Base-by-base conservation (phyloP, 805 yeast genomes). In the Starmerella scarabaei region DNA sequence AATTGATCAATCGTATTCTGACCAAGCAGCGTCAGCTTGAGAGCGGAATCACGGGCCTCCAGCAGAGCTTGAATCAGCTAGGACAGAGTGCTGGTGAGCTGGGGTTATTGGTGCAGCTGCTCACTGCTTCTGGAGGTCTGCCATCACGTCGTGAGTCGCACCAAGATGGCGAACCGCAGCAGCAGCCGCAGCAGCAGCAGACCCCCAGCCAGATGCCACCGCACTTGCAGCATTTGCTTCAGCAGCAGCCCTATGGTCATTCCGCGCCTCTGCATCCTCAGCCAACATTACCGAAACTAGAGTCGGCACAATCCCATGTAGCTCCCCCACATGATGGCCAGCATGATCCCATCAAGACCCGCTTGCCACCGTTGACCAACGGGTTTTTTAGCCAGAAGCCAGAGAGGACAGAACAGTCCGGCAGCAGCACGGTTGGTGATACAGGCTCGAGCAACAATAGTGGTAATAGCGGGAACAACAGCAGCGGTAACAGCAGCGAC, bases 81-180 rank as follows among this genome's bases (percentile, higher is more conserved):
- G 39, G 43, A 19, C 47, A 42, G 23, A 38, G 44, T 21, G 44
- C 43, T 4, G 39, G 38, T n/a, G 50, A 47, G 32, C 37, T 47
- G 9, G 48, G 50, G 5, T 29, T 35, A 21, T 37, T 43, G 2
- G 45, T 44, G 20, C 48, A 47, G 35, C 42, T 45, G 16, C 40
- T 47, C 14, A 38, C 43, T 4, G 28, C 35, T 15, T 28, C 44
- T 18, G 27, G 27, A n/a, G 16, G n/a, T 5, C 8, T 21, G n/a
- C 27, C 18, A 14, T 15, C 11, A n/a, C 29, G 14, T 17, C 19
- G n/a, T 6, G 33, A 20, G 9, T 17, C 15, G 30, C 18, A 26
- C 30, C 17, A 23, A 5, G 24, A 35, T 16, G 24, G 17, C 31
- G 35, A 31, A n/a, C 32, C 4, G 5, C 36, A 32, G 30, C 36